Base-by-base conservation (phyloP, 306 rosid species). In the Prunus fruticosa region DNA sequence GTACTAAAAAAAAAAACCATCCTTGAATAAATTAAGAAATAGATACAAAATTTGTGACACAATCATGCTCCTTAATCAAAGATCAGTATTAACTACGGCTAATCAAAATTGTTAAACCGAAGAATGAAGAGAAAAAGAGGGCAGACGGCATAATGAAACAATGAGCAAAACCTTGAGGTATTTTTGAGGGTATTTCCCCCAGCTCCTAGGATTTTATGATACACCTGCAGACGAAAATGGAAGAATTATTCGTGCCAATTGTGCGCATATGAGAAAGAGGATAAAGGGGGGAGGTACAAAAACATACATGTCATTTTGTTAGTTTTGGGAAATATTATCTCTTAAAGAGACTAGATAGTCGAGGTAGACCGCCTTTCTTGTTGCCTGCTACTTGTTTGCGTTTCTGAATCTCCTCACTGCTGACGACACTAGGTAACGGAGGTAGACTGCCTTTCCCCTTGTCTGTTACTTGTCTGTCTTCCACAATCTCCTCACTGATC, bases 331-430 rank as follows among this genome's bases (percentile, higher is more conserved):
- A 16, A 12, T 66, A 46, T 20, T 11, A 34, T 88, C 80, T 62
- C 81, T 76, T 82, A 75, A 89, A 89, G 78, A 89, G 82, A 79
- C 87, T 77, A 51, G 89, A 93, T n/a, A 87, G 84, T 28, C 67
- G 57, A 65, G 62, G 20, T 20, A 14, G 30, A 67, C 76, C 60
- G 74, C 43, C 62, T 67, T 81, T 72, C 68, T 66, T 75, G 28
- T 75, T 56, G 1, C 18, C 73, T n/a, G 67, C 57, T 56, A 10
- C 61, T 65, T 69, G 45, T 38, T 53, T 67, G 57, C 1, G 20
- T 34, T 61, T 69, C 67, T 71, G 28, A 57, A 22, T 69, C 75
- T 77, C 81, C 76, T 63, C 74, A 54, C 71, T 53, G 68, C 32
- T 82, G 69, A 85, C 86, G 61, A 86, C 79, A 80, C 87, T 72